Evolutionary conservation across 495 filamentous ascomycete species (phyloP), one percentile per base, ranked within the genome.

Genomic region (Monascus purpureus): DNA sequence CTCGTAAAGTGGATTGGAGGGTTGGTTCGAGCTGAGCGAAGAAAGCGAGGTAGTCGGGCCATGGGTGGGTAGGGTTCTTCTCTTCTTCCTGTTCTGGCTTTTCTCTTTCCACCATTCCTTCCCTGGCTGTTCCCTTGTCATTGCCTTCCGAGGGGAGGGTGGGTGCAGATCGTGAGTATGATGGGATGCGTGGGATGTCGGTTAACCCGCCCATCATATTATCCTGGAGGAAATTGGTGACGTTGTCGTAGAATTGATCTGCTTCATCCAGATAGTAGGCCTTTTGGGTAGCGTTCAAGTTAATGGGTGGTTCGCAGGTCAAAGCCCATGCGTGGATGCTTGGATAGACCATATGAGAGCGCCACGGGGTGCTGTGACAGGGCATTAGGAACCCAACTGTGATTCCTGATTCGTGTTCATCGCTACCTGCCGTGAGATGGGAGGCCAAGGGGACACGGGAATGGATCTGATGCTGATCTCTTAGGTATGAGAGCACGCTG

Each of bases 331-430:
- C 84, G 34, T 75, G 57, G 17, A 93, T 75, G 27, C 59, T 55
- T 1, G 82, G 70, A 43, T 83, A 68, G 24, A 87, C 64, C 19
- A 96, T 67, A 46, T 87, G 83, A 4, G 77, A 82, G 36, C 84
- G 80, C 92, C 90, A 97, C n/a, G 90, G 88, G 6, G 87, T 95
- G 41, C 80, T 81, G 62, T 97, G 92, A 56, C 90, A 97, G 11
- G 92, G 90, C 68, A 90, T 93, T n/a, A 97, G 67, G 56, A 96
- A 95, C 3, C 77, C 82, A 5, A 74, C 78, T 23, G 82, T 84
- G 17, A 78, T 74, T 18, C 47, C 50, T 1, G 38, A 13, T 14
- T 19, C 24, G 28, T 12, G 29, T 39, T 28, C 14, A 13, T 13
- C 14, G 5, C 9, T 4, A 22, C 20, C 20, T 20, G 29, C 2